phyloP scores from a whole-genome alignment of 345 rosid species.

The Bretschneidera sinensis region DNA sequence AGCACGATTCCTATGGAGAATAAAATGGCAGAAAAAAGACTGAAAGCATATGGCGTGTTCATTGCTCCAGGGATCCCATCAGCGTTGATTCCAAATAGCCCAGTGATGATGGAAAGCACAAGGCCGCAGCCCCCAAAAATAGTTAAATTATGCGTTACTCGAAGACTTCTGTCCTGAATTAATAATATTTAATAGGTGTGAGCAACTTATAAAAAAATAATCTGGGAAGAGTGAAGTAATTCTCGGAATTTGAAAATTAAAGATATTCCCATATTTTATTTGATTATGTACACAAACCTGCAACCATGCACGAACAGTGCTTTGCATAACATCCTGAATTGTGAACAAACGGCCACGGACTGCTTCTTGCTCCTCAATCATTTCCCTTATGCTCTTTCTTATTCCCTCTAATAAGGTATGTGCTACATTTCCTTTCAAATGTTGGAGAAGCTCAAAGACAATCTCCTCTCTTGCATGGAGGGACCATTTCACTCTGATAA shows the following conservation, averaged over 20 bases:
- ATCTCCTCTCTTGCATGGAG: slow-evolving; percentile 99
- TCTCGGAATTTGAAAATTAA: background rate
- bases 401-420: slow-evolving; percentile 53
- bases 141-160: slow-evolving; percentile 84
- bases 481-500: slow-evolving; percentile 96
- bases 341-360: slow-evolving; percentile 95
- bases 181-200: background rate
- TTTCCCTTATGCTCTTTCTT: slow-evolving; percentile 73
- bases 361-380: slow-evolving; percentile 98
- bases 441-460: slow-evolving; percentile 84
- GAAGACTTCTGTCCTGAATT: slow-evolving; percentile 74
- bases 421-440: slow-evolving; percentile 57
- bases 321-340: slow-evolving; percentile 97
- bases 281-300: slow-evolving; percentile 42
- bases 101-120: slow-evolving; percentile 68
- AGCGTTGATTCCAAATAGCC: slow-evolving; percentile 95
- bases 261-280: no score
- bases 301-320: slow-evolving; percentile 98
- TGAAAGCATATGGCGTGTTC: slow-evolving; percentile 82
- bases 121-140: slow-evolving; percentile 96
- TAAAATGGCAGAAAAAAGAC: slow-evolving; percentile 59
- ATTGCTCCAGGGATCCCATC: slow-evolving; percentile 88
- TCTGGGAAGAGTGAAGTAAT: no score
- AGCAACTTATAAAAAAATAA: background rate
- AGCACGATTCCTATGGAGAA: slow-evolving; percentile 47